Base-by-base conservation (phyloP, 371 early-diverging fungal genomes). In the Rhizopus microsporus region DNA sequence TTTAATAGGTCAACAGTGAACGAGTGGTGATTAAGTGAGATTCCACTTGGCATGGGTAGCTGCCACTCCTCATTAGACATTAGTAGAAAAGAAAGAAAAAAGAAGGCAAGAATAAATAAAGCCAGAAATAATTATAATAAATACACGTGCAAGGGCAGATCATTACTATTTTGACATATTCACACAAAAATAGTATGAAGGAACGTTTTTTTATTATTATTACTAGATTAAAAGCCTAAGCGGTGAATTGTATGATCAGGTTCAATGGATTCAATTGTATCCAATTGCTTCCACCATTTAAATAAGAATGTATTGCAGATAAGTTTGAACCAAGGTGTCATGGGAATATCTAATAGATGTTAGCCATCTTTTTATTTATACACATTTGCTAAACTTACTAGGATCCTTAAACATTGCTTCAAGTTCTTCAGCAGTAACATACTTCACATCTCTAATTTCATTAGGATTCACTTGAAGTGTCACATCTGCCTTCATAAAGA, bases 271-370 rank as follows among this genome's bases (percentile, higher is more conserved):
- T 86, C 83, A 56, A 94, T 78, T 45, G 83, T 75, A 65, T 89
- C 93, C 55, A 96, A 72, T 46, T 87, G 77, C 61, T 82, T 81
- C 98, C 98, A 98, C 98, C 98, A 98, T 58, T 87, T 84, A 77
- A 91, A 96, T 67, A 98, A 71, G 70, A 95, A 94, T 60, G 84
- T 85, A 16, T 92, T 85, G 62, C 89, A 93, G 62, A 98, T 97
- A 48, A 97, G 75, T 62, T 85, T 85, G 72, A 98, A 98, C 98
- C 98, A 98, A 47, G 98, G 98, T 9, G 98, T 98, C 64, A 96
- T 77, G 40, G 72, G 85, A 16, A 78, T 64, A 69, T 78, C 80
- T 85, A 10, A 5, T 32, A 23, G 10, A 32, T 9, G 23, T n/a
- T 33, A 23, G 16, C 12, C 4, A 23, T 23, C 23, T 23, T 23